phyloP scores from a whole-genome alignment of 2,329 filamentous ascomycete species.

The Epicoccum nigrum region DNA sequence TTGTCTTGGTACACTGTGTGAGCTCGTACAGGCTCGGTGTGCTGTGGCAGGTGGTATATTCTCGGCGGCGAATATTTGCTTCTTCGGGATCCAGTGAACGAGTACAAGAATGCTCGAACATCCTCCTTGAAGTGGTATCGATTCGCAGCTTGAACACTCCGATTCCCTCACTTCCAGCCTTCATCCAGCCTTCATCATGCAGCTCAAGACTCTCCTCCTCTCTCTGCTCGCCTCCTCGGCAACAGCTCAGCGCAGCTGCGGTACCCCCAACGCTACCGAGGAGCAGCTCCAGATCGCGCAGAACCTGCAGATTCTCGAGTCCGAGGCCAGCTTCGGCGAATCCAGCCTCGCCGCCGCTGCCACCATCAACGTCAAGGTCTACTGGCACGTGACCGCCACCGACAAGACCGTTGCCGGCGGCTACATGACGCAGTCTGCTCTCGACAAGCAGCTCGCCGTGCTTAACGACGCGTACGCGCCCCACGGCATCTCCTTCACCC shows the following conservation, averaged over 20 bases:
- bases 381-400: slow-evolving; percentile 44
- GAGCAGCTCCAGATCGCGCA: slow-evolving; percentile 20
- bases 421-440: slow-evolving; percentile 17
- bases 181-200: slow-evolving; percentile 11
- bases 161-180: slow-evolving; percentile 5
- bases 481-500: slow-evolving; percentile 22
- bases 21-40: slow-evolving; percentile 2
- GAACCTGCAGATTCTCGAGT: slow-evolving; percentile 22
- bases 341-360: slow-evolving; percentile 22
- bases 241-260: slow-evolving; percentile 21
- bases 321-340: slow-evolving; percentile 8
- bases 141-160: slow-evolving; percentile 17
- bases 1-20: background rate
- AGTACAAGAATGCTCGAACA: slow-evolving; percentile 11
- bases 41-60: slow-evolving; percentile 1
- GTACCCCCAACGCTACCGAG: slow-evolving; percentile 21
- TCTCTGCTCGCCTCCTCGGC: slow-evolving; percentile 15
- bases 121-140: slow-evolving; percentile 9
- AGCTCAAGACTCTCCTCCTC: slow-evolving; percentile 18
- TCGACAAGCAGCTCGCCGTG: slow-evolving; percentile 18
- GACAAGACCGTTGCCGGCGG: slow-evolving; percentile 18
- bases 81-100: background rate
- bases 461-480: slow-evolving; percentile 21
- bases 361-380: slow-evolving; percentile 37
- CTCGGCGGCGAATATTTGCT: background rate